These are phyloP conservation scores for Cryptosporidium tyzzeri DNA, from an alignment of 169 alveolate species.

Conservation along the genomic window DNA sequence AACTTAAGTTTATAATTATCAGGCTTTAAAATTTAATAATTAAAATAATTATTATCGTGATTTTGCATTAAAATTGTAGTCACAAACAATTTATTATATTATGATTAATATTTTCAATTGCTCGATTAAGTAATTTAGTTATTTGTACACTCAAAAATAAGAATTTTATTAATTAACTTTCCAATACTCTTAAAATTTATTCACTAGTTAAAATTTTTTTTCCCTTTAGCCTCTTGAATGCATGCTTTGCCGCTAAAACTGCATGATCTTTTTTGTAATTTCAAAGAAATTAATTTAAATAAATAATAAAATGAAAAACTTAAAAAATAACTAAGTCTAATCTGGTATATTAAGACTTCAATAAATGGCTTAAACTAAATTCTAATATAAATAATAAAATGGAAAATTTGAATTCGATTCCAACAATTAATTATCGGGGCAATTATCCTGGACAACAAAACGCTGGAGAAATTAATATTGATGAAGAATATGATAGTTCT, in stretches of 20 bases:
- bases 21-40: no score
- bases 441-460: conserved; percentile 58
- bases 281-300: not conserved
- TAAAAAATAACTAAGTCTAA: not conserved
- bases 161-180: no score
- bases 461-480: not conserved
- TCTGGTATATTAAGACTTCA: not conserved
- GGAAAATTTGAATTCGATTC: conserved; percentile 29
- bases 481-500: conserved; percentile 49
- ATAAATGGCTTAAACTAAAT: not conserved
- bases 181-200: not conserved
- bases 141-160: not conserved
- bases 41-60: not conserved
- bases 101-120: not conserved
- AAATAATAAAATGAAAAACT: not conserved
- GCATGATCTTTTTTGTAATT: conserved; percentile 47
- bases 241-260: conserved; percentile 37
- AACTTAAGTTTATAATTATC: no score
- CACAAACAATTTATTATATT: no score
- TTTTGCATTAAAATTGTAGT: no score
- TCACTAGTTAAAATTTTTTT: no score
- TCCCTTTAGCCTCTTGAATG: not conserved
- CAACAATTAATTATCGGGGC: conserved; percentile 42
- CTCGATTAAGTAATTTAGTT: not conserved
- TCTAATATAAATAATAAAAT: not conserved